These are phyloP conservation scores for Paradendryphiella salina DNA, from an alignment of 2,329 filamentous ascomycete species.

Conservation along the genomic window DNA sequence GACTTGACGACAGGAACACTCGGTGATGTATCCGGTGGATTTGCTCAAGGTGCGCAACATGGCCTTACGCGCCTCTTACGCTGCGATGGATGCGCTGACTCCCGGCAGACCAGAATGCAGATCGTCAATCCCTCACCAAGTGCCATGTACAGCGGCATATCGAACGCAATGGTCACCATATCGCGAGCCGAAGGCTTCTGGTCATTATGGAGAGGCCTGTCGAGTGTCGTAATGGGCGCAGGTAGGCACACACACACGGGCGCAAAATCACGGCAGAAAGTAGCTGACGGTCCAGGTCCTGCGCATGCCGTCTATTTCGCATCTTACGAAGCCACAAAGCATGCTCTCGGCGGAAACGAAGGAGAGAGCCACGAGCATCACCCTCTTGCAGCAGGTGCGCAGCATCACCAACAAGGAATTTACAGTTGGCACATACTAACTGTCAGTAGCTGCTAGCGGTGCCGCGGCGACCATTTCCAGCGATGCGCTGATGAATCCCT, in stretches of 20 bases:
- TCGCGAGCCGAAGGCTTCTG: conserved; percentile 85
- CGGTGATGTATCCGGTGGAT: conserved; percentile 98
- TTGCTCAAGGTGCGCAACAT: conserved; percentile 78
- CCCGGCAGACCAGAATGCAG: conserved; percentile 88
- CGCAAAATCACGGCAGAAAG: conserved; percentile 3
- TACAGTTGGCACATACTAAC: conserved; percentile 41
- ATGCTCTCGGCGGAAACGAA: conserved; percentile 90
- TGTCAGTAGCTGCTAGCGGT: conserved; percentile 75
- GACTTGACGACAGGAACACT: conserved; percentile 73
- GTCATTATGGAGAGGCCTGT: conserved; percentile 94
- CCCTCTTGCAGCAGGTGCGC: conserved; percentile 83
- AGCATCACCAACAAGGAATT: conserved; percentile 1
- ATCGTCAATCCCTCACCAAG: conserved; percentile 81
- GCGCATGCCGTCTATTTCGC: conserved; percentile 98
- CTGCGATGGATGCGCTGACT: conserved; percentile 26
- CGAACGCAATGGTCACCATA: conserved; percentile 91
- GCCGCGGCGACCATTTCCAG: conserved; percentile 95
- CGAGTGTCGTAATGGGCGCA: conserved; percentile 92
- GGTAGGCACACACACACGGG: conserved; percentile 60
- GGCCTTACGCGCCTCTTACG: not conserved
- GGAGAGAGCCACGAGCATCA: conserved; percentile 86
- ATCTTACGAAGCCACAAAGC: conserved; percentile 96
- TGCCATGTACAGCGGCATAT: conserved; percentile 83
- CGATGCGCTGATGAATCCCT: conserved; percentile 98
- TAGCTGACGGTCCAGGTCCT: conserved; percentile 65